phyloP scores from a whole-genome alignment of 2,329 filamentous ascomycete genomes.

The Diplocarpon mali region DNA sequence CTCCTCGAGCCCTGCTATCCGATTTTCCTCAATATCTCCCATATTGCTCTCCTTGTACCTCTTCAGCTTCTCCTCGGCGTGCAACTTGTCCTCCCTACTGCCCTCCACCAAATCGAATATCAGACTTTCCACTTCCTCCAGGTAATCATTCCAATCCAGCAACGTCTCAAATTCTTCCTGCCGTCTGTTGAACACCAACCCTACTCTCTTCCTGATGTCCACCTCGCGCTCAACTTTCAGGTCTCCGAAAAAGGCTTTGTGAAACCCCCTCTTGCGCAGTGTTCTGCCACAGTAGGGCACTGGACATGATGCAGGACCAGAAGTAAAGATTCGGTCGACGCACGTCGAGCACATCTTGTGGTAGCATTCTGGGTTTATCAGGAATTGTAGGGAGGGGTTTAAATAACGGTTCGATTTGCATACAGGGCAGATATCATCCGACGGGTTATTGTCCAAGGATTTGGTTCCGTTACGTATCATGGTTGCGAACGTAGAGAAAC shows the following conservation, averaged over 20 bases:
- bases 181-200: constrained; percentile 70
- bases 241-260: constrained; percentile 82
- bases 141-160: constrained; percentile 81
- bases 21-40: constrained; percentile 54
- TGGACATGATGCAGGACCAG: constrained; percentile 84
- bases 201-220: constrained; percentile 75
- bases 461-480: constrained; percentile 17
- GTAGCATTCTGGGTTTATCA: constrained; percentile 97
- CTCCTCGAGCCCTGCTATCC: constrained; percentile 41
- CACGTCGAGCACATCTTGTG: constrained; percentile 98
- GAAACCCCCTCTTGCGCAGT: constrained; percentile 73
- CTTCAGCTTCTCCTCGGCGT: constrained; percentile 41
- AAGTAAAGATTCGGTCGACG: constrained; percentile 86
- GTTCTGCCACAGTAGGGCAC: constrained; percentile 82
- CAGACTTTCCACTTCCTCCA: constrained; percentile 83
- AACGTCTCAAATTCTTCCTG: constrained; percentile 87
- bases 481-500: constrained; percentile 2
- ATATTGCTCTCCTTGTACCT: constrained; percentile 66
- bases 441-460: constrained; percentile 17
- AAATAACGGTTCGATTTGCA: constrained; percentile 97
- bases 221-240: constrained; percentile 84
- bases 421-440: constrained; percentile 75
- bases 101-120: constrained; percentile 79
- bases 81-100: constrained; percentile 41
- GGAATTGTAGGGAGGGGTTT: constrained; percentile 86